Base-by-base conservation (phyloP, 2,329 filamentous ascomycete genomes). In the Penicillium sp. region DNA sequence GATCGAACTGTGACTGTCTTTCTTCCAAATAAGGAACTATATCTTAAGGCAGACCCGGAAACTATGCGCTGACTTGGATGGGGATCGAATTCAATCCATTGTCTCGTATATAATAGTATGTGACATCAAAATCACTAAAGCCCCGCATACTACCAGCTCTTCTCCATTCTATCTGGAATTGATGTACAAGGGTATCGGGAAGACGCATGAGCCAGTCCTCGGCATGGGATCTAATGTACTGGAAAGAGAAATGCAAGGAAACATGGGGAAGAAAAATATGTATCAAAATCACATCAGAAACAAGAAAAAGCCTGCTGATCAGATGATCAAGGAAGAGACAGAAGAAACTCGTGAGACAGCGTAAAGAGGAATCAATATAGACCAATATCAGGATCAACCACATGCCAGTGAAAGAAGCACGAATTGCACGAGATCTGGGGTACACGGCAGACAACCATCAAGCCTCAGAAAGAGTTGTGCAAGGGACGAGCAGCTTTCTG, bases 131-230 rank as follows among this genome's bases (percentile, higher is more conserved):
- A 46, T 42, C 48, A 41, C 40, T 29, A 21, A 41, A 40, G 28
- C 44, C 24, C 47, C 22, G 33, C 45, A 55, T 49, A 49, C 51
- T 49, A 51, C 46, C 52, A 51, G 48, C 49, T 59, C 51, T 42
- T 41, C 55, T 56, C 51, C 56, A 58, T 49, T 61, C 57, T 61
- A 61, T 61, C 52, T 53, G 53, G 50, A 46, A 55, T 56, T 59
- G 58, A 61, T 61, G 56, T 61, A 61, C 56, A 61, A 52, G 54
- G 55, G 56, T 59, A 61, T 57, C 54, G 40, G 45, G 52, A 59
- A 56, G 57, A 56, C 45, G 37, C 53, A 53, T 42, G 49, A 53
- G 49, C 45, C 55, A 53, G 52, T 48, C 54, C 53, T 51, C 29
- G 46, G 31, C 47, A 58, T 42, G 41, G 38, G 44, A 57, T 60